Evolutionary conservation across 768 basidiomycete genomes (phyloP), one percentile per base, ranked within the genome.

Genomic region (Tricholoma saponaceum): DNA sequence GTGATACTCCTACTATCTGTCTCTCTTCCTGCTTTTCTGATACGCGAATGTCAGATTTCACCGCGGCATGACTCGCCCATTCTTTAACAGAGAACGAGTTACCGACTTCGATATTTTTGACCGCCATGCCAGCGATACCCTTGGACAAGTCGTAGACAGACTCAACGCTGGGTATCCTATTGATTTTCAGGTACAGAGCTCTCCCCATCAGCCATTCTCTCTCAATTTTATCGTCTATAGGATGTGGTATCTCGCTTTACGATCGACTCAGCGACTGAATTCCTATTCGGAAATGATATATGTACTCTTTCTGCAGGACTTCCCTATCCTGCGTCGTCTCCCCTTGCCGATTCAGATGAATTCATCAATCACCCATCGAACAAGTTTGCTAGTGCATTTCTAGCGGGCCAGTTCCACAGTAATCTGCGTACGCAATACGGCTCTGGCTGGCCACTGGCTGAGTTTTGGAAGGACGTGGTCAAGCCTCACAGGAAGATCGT

Each of bases 21-120:
- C 16, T 20, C 41, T 10, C n/a, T 20, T 16, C 12, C 28, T n/a
- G 35, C 23, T 3, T 28, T 5, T 35, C 20, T 14, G 44, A 26
- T 20, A 51, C 44, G 54, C 53, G 43, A 56, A 32, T 14, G 47
- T 67, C 30, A 81, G 86, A 64, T 80, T 86, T 62, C 86, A 89
- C 66, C 82, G 87, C 10, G 64, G 76, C 3, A 85, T 90, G 74
- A 84, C 85, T 0, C 81, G 88, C 0, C 87, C 87, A 0, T 89
- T 89, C 74, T 89, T 90, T 72, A 79, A 69, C 54, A 77, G 76
- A 46, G 86, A 88, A 32, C 73, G 79, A 28, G 79, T 86, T 54
- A 80, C 76, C 47, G 80, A 86, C 64, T 87, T 86, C 55, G 81
- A 86, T 22, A 82, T 80, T 28, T 87, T 86, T 61, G 81, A 80